Base-by-base conservation (phyloP, 345 rosid genomes). In the Camelina sativa region DNA sequence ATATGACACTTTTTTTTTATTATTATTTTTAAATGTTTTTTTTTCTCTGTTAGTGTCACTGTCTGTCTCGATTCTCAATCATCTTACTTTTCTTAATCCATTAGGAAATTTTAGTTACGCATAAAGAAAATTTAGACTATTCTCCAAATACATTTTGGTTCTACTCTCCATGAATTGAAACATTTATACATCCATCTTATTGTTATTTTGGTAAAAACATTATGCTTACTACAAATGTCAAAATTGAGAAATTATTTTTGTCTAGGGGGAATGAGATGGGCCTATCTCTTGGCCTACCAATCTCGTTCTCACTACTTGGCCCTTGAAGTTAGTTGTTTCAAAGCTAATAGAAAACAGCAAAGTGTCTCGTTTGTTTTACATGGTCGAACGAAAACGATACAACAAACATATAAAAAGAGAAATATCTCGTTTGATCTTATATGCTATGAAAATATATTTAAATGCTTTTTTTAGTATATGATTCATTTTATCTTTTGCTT, bases 351-450 rank as follows among this genome's bases (percentile, higher is more conserved):
- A 44, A 61, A 68, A 51, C 30, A 60, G 47, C 79, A 61, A 75
- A 76, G 70, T 76, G 79, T 69, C 64, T 76, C 58, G 69, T 76
- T 68, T 76, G 74, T 76, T 76, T 62, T 61, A 75, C 78, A 75
- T 75, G 73, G 73, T 75, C 78, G 60, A 74, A 50, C 78, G 51
- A 74, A 74, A 57, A 74, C 50, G 77, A 73, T 63, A 63, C 76
- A 62, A 20, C 41, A 62, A 54, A 56, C 65, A 65, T 23, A 32
- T 32, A 32, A 32, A 32, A 32, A 32, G 28, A 32, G 35, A 52
- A 62, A 52, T 34, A 62, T 61, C 51, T 43, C 40, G 12, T 20
- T 69, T 69, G 74, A 67, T 76, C 50, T 53, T 50, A 59, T 61
- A 65, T 50, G 44, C 44, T 58, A 65, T 16, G 65, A 25, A 65